Evolutionary conservation across 352 stramenopile species (phyloP), one percentile per base, ranked within the genome.

Genomic region (Phytopythium montanum): DNA sequence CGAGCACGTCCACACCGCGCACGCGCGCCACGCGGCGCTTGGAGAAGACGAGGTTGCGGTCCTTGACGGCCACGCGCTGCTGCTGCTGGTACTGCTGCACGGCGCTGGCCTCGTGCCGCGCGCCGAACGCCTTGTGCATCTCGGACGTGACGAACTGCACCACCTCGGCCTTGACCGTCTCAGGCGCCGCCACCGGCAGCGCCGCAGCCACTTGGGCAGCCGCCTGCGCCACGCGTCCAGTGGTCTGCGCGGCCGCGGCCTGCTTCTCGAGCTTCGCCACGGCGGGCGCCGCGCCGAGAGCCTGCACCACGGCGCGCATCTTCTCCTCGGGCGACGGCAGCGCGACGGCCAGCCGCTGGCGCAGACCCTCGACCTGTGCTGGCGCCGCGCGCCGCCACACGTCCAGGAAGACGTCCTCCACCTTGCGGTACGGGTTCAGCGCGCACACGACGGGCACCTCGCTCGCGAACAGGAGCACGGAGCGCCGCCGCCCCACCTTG

Each of bases 391-490:
- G 84, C 41, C 81, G 83, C 86, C 86, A 95, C 14, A 86, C 72
- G 55, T 76, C 70, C 23, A 94, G 59, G 57, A 95, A 94, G 13
- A 94, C 76, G 50, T 95, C 84, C 48, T 92, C 85, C 63, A 95
- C 87, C 64, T 85, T 77, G 46, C 86, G 84, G 67, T 85, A 95
- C 56, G 81, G 84, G 61, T 95, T 94, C 56, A 92, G 39, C 12
- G 82, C 86, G 59, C 75, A 85, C 56, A 95, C 83, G 25, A 94
- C 84, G 5, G 86, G 81, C 72, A 95, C 84, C 53, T 95, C 86
- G 68, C 84, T 94, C 52, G 86, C 86, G 64, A 92, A 95, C 62
- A 95, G 61, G 75, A 94, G 79, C 59, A 95, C 90, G 55, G 61
- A 73, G 19, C 63, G 70, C 48, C 49, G 13, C 49, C 39, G 29